Evolutionary conservation across 805 yeast genomes (phyloP).

Genomic region (Aciculoconidium aculeatum): DNA sequence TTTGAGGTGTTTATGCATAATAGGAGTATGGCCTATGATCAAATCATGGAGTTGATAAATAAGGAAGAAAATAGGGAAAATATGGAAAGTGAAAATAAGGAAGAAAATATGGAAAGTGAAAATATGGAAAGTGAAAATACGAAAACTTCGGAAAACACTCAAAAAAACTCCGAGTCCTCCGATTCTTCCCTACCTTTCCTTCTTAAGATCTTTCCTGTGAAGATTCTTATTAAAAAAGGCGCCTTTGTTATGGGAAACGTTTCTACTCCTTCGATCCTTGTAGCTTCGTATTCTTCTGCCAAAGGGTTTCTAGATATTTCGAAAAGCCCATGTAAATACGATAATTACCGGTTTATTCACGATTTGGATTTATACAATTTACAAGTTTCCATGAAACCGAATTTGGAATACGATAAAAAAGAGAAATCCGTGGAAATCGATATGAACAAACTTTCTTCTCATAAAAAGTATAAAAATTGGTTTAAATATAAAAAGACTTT

Average conservation of each 20-base stretch:
- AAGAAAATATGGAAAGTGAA: too few species aligned
- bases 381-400: conserved; percentile 61
- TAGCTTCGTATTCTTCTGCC: conserved; percentile 52
- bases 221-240: conserved; percentile 54
- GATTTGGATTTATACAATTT: conserved; percentile 45
- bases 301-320: conserved; percentile 54
- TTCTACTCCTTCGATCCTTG: conserved; percentile 66
- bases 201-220: conserved; percentile 53
- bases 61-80: conserved; percentile 11
- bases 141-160: conserved; percentile 13
- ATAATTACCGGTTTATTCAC: conserved; percentile 46
- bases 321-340: conserved; percentile 42
- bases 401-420: conserved; percentile 49
- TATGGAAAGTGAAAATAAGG: too few species aligned
- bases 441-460: conserved; percentile 6
- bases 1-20: conserved; percentile 80
- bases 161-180: conserved; percentile 1
- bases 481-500: conserved; percentile 14
- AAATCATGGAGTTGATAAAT: conserved; percentile 43
- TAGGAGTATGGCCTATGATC: conserved; percentile 70
- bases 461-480: conserved; percentile 17
- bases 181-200: conserved; percentile 12
- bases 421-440: conserved; percentile 1
- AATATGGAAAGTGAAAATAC: conserved; percentile 3
- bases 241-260: conserved; percentile 77